Evolutionary conservation across 306 rosid species (phyloP), one percentile per base, ranked within the genome.

Genomic region (Prunus mira): DNA sequence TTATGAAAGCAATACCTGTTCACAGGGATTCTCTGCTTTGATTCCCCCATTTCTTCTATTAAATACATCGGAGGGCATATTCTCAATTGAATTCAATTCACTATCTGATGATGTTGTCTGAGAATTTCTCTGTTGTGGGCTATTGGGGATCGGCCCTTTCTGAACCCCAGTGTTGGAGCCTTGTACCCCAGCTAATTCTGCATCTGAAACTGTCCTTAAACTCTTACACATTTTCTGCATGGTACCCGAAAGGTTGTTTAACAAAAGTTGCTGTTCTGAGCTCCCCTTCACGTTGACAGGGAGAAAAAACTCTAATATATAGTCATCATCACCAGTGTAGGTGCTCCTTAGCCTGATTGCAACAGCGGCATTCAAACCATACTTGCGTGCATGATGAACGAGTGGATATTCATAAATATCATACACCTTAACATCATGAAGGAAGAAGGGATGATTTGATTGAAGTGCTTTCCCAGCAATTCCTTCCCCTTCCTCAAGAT

Each of bases 401-500:
- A 93, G 87, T 61, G 97, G 97, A 78, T 87, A 89, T 43, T 93
- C 93, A 62, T 78, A 76, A 56, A 93, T 87, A 76, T 91, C 89
- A 80, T 83, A 88, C n/a, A 78, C 60, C 84, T 93, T 93, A 76
- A 93, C 97, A 65, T 93, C 97, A 30, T 89, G 86, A 66, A 63
- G 84, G 85, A 89, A 93, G 85, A 87, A 87, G 27, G 98, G 97
- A 65, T 87, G 89, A 80, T 87, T 91, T 58, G 98, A 93, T 60
- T 84, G 91, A 78, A 88, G 97, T 56, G 97, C 98, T 82, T 90
- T 93, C 76, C 98, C 98, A 75, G 91, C 97, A 79, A 93, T 70
- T 71, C 98, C 98, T 72, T 93, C 88, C 67, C 97, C 96, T 84
- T 84, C 93, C 82, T 88, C 93, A 54, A 93, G 96, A 85, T 86